Base-by-base conservation (phyloP, 768 basidiomycete species). In the Russula emetica region DNA sequence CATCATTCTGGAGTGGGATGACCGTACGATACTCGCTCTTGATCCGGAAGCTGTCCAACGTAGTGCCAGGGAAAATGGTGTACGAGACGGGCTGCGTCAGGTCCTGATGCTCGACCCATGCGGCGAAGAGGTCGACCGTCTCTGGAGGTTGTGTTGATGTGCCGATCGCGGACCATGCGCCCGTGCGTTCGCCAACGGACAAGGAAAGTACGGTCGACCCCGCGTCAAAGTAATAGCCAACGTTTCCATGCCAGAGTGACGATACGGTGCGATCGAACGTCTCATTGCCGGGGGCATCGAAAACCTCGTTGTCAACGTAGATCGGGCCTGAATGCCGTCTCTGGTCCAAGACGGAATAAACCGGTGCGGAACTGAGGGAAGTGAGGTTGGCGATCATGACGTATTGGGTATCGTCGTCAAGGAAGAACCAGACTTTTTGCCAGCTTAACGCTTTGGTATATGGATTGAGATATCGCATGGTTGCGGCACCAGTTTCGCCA, bases 361-460 rank as follows among this genome's bases (percentile, higher is more conserved):
- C 78, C 2, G 83, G 76, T 2, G 80, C 78, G 55, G 70, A 72
- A n/a, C 73, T 70, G 24, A 55, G 75, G 0, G 82, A 82, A 24
- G 77, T 70, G 50, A 88, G 72, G 64, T 75, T 76, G 55, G 83
- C 77, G 28, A 88, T 69, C 79, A 84, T 83, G 66, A 88, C 82
- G 66, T 83, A 79, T 67, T 87, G 85, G 11, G 84, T 75, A 63
- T 85, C 84, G 67, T 83, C 74, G 16, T 81, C 78, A 38, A 89
- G 76, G 80, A 87, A 89, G 75, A 90, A 88, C 84, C 85, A 88
- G 0, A 82, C 79, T 73, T 89, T 90, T 69, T 87, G 85, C 79
- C 81, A 90, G 49, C 75, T 71, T 36, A 90, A 72, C 11, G 77
- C 69, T 18, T 75, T 68, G 5, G 85, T 87, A 53, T 76, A 60